Conservation (phyloP, 1,284 basidiomycete species). For the Cutaneotrichosporon daszewskae region DNA sequence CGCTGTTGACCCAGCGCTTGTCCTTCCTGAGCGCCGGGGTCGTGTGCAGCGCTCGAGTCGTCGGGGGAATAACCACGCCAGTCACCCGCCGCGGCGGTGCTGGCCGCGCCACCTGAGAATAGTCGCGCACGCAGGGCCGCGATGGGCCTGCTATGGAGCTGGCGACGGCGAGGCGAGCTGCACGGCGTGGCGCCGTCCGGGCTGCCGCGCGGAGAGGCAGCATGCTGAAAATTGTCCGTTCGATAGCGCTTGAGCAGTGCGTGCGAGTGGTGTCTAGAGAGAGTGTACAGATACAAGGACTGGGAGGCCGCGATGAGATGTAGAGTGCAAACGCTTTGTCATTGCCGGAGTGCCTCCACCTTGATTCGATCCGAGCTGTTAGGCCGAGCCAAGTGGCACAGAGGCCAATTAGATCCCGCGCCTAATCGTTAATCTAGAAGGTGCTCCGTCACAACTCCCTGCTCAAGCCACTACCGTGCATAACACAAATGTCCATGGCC, state of each 20-base stretch:
- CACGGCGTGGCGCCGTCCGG: slow-evolving; percentile 9
- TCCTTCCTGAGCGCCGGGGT: slow-evolving; percentile 27
- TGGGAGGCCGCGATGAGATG: background rate
- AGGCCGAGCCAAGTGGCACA: background rate
- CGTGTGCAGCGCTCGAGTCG: slow-evolving; percentile 20
- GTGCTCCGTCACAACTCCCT: no score
- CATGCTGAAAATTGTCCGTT: no score
- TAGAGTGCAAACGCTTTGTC: slow-evolving; percentile 3
- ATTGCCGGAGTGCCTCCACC: slow-evolving; percentile 1
- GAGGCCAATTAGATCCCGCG: no score
- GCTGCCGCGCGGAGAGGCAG: slow-evolving; percentile 26
- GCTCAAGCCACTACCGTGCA: no score
- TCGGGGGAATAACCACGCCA: background rate
- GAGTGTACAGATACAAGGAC: no score
- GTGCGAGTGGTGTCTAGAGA: no score
- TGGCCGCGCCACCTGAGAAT: no score
- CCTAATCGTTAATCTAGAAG: no score
- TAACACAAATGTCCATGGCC: no score
- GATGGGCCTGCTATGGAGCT: slow-evolving; percentile 24
- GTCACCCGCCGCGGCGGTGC: no score
- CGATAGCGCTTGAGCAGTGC: no score
- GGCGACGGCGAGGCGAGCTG: background rate
- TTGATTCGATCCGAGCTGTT: background rate
- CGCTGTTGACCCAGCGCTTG: slow-evolving; percentile 42
- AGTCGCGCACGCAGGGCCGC: no score